These are phyloP conservation scores for Penicillium sp. DNA, from an alignment of 2,329 filamentous ascomycete species.

Conservation along the genomic window DNA sequence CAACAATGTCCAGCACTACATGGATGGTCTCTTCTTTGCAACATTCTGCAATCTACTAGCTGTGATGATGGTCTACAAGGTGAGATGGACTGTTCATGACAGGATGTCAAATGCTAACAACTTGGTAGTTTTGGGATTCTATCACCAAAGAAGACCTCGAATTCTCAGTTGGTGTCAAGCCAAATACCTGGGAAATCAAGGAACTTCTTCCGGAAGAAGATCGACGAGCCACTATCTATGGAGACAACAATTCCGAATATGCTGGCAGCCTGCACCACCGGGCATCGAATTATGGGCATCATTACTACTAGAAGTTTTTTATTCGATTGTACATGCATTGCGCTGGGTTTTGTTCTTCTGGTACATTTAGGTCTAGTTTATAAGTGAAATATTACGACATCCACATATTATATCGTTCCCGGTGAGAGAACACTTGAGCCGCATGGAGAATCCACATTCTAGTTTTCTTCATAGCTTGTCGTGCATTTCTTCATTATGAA, in stretches of 20 bases:
- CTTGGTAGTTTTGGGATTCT: conserved; percentile 88
- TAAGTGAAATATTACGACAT: too few species aligned
- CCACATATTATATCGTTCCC: too few species aligned
- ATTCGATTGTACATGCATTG: conserved; percentile 13
- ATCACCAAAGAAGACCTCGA: conserved; percentile 98
- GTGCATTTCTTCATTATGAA: too few species aligned
- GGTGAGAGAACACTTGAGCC: too few species aligned
- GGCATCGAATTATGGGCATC: conserved; percentile 34
- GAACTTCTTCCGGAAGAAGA: conserved; percentile 79
- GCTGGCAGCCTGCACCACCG: conserved; percentile 42
- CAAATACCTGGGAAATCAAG: conserved; percentile 98
- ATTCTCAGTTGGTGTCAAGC: conserved; percentile 90
- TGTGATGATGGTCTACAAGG: conserved; percentile 99
- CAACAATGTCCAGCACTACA: conserved; percentile 75
- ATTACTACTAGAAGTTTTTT: conserved; percentile 29
- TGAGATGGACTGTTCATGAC: conserved; percentile 33
- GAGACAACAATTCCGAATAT: conserved; percentile 49
- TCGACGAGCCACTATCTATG: conserved; percentile 65
- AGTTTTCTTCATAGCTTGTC: too few species aligned
- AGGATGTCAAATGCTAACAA: conserved; percentile 18
- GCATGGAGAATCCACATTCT: too few species aligned
- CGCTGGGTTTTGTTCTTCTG: conserved; percentile 9
- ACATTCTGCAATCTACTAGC: conserved; percentile 88
- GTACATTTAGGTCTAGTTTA: conserved; percentile 8
- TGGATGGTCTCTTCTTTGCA: conserved; percentile 90